phyloP scores from a whole-genome alignment of 108 stramenopile species.

The Skeletonema costatum region DNA sequence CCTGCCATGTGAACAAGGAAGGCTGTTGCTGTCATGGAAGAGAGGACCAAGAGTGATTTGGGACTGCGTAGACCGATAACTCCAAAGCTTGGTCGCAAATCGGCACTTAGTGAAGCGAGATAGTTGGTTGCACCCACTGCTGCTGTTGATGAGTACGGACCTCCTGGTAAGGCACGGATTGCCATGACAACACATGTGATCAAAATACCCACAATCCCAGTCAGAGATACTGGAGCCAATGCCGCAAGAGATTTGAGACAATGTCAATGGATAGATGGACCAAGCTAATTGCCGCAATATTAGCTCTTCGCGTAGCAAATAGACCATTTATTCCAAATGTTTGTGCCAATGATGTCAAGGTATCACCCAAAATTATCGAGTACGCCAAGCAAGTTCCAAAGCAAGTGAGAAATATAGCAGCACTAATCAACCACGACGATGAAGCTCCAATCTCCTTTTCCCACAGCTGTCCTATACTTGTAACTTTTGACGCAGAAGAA shows the following conservation, averaged over 20 bases:
- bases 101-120: conserved; percentile 35
- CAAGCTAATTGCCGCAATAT: conserved; percentile 58
- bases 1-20: conserved; percentile 93
- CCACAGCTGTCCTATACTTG: conserved; percentile 87
- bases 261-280: conserved; percentile 70
- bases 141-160: conserved; percentile 43
- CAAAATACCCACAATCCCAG: conserved; percentile 68
- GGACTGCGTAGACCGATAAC: conserved; percentile 56
- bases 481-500: neutral
- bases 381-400: conserved; percentile 83
- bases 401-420: conserved; percentile 70
- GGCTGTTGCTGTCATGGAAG: conserved; percentile 88
- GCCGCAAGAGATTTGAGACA: conserved; percentile 65
- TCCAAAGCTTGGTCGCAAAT: conserved; percentile 58
- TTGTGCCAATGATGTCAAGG: conserved; percentile 51
- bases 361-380: conserved; percentile 86
- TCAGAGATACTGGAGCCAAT: conserved; percentile 69
- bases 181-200: conserved; percentile 72
- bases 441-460: conserved; percentile 61
- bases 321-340: conserved; percentile 39
- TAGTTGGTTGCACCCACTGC: conserved; percentile 20
- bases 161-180: conserved; percentile 55
- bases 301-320: conserved; percentile 48
- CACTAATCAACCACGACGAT: conserved; percentile 74
- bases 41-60: conserved; percentile 59